Conservation (phyloP, 2,329 filamentous ascomycete species). For the Microsporum audouinii region DNA sequence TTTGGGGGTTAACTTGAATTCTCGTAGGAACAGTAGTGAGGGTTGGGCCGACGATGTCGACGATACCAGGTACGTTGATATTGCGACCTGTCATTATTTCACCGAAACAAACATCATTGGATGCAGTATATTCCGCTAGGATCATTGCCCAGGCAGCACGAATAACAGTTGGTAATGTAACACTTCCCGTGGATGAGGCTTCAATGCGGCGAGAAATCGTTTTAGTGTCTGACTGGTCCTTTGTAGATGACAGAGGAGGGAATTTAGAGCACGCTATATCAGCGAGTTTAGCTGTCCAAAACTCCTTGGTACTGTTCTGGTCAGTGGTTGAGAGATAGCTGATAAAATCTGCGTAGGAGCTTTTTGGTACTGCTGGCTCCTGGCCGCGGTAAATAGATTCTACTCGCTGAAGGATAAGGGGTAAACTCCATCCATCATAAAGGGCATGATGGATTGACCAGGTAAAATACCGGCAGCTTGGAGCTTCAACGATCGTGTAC, state of each 20-base stretch:
- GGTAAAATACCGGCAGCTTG: slow-evolving; percentile 30
- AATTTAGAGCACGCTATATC: slow-evolving; percentile 12
- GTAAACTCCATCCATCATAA: slow-evolving; percentile 41
- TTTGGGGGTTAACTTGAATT: slow-evolving; percentile 22
- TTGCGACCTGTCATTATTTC: slow-evolving; percentile 33
- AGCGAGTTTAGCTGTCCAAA: slow-evolving; percentile 15
- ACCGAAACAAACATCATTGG: slow-evolving; percentile 32
- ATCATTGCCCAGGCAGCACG: slow-evolving; percentile 33
- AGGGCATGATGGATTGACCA: slow-evolving; percentile 43
- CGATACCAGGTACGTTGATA: slow-evolving; percentile 27
- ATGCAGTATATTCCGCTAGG: slow-evolving; percentile 25
- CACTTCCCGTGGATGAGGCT: slow-evolving; percentile 6
- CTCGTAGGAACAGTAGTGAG: slow-evolving; percentile 33
- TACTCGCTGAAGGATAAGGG: slow-evolving; percentile 28
- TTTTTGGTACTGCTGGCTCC: not conserved
- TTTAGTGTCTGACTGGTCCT: slow-evolving; percentile 7
- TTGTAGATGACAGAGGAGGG: slow-evolving; percentile 9
- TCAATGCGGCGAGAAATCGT: slow-evolving; percentile 6
- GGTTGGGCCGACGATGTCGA: slow-evolving; percentile 31
- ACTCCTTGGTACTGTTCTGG: slow-evolving; percentile 11
- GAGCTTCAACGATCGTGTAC: slow-evolving; percentile 27
- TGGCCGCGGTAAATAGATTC: slow-evolving; percentile 25
- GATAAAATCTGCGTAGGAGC: slow-evolving; percentile 18
- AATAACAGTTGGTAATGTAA: slow-evolving; percentile 25
- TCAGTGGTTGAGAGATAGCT: slow-evolving; percentile 17